These are phyloP conservation scores for Podospora fimiseda DNA, from an alignment of 495 filamentous ascomycete genomes.

Conservation along the genomic window DNA sequence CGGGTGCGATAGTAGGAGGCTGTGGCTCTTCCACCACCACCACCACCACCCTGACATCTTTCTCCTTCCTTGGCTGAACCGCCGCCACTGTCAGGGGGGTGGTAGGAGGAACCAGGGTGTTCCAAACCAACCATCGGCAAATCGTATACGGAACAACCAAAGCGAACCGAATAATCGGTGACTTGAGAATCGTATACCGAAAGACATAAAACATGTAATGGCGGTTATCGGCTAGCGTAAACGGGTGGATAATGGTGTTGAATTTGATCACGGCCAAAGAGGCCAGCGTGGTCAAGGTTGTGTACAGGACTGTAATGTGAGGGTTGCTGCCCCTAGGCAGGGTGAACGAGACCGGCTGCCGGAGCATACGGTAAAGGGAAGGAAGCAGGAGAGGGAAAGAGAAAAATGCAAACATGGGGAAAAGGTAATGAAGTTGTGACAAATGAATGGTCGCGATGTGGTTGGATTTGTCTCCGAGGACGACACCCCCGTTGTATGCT, in stretches of 20 bases:
- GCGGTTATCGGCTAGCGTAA: conserved; percentile 91
- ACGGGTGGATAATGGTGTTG: conserved; percentile 94
- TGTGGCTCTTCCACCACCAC: neutral
- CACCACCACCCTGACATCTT: neutral
- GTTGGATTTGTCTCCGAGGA: conserved; percentile 91
- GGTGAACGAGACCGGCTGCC: no score
- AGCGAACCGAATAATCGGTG: conserved; percentile 58
- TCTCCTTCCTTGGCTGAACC: neutral
- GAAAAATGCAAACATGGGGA: conserved; percentile 83
- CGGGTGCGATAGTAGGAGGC: neutral
- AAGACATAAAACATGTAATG: conserved; percentile 98
- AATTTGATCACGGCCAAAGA: conserved; percentile 51
- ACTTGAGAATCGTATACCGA: conserved; percentile 65
- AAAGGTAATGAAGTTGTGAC: conserved; percentile 91
- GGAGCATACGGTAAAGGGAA: conserved; percentile 26
- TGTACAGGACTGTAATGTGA: conserved; percentile 16
- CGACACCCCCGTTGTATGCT: conserved; percentile 81
- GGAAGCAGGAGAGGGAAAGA: conserved; percentile 69
- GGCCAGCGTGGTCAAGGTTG: conserved; percentile 23
- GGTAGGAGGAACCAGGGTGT: conserved; percentile 29
- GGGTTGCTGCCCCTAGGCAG: no score
- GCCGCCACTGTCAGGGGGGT: no score
- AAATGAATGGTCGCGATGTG: conserved; percentile 84
- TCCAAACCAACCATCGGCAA: conserved; percentile 57
- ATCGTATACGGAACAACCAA: conserved; percentile 51